Evolutionary conservation across 2,329 filamentous ascomycete genomes (phyloP).

Genomic region (Cladobotryum mycophilum): DNA sequence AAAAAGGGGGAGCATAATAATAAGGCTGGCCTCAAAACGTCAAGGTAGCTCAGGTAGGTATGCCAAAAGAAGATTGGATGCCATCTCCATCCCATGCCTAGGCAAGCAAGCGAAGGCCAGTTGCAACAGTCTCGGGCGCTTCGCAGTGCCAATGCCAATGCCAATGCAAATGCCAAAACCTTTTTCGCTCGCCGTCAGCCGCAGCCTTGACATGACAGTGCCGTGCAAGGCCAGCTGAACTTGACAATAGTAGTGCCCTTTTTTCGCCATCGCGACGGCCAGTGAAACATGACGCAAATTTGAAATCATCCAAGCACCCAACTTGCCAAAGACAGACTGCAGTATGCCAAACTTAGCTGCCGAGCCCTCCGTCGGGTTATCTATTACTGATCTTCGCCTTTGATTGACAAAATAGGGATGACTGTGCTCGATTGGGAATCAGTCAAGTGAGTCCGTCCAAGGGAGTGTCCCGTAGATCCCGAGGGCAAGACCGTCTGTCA

Average conservation of each 20-base stretch:
- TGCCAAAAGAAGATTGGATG: background rate
- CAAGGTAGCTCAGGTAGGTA: background rate
- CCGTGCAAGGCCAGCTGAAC: too few relatives aligned
- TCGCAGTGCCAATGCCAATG: constrained; percentile 2
- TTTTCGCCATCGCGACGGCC: too few relatives aligned
- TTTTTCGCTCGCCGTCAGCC: background rate
- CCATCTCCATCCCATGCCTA: background rate
- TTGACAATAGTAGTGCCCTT: too few relatives aligned
- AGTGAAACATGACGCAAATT: too few relatives aligned
- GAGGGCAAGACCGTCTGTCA: too few relatives aligned
- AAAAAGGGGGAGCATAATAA: too few relatives aligned
- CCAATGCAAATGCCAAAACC: constrained; percentile 1
- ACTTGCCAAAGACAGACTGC: background rate
- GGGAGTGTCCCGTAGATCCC: too few relatives aligned
- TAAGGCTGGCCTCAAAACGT: too few relatives aligned
- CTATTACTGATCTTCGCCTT: too few relatives aligned
- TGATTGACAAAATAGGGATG: too few relatives aligned
- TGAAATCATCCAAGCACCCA: background rate
- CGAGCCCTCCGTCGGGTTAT: background rate
- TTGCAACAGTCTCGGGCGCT: constrained; percentile 4
- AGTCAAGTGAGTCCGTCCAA: too few relatives aligned
- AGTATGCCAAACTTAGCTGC: background rate
- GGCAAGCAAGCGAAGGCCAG: background rate
- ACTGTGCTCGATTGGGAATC: too few relatives aligned
- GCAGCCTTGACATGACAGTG: background rate